Base-by-base conservation (phyloP, 1,284 basidiomycete genomes). In the Psilocybe mexicana region DNA sequence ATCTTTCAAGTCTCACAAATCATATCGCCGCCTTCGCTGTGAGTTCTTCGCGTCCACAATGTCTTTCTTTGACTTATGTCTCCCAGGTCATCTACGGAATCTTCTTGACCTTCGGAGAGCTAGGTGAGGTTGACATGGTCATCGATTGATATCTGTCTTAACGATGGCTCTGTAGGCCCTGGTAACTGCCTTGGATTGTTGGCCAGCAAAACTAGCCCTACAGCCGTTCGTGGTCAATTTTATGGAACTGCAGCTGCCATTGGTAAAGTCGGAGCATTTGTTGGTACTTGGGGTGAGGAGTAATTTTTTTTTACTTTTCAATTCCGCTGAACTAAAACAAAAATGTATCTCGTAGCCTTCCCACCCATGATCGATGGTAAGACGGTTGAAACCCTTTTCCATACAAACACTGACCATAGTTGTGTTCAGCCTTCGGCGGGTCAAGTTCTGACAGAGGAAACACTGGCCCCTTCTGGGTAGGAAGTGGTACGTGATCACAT, bases 231-330 rank as follows among this genome's bases (percentile, higher is more conserved):
- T 63, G 93, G 93, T 1, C 90, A 94, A 61, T 90, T 89, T 71
- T 96, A 94, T 69, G 92, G 91, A 30, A 67, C 86, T 46, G 93
- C 92, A 2, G 95, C 95, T 45, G 95, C 94, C 2, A 71, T 93
- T 40, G 96, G 95, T n/a, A 98, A 97, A 74, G 69, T 93, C 45
- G 92, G 92, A 28, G 93, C 93, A 3, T 94, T 95, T 71, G 83
- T 88, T 56, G 91, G 93, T 40, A 90, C 87, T 48, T 93, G 86
- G 85, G 80, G 84, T 84, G 70, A 14, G 82, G 76, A 33, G 8
- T 8, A 33, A 18, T 52, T 53, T 43, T 36, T 5, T 18, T 35
- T 38, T 14, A 43, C 18, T 18, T 38, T 14, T 33, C 10, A 52
- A 35, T 30, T 49, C 43, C 18, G n/a, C 28, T 24, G 36, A 28